Conservation (phyloP, 768 basidiomycete species). For the Auriscalpium microsporum region DNA sequence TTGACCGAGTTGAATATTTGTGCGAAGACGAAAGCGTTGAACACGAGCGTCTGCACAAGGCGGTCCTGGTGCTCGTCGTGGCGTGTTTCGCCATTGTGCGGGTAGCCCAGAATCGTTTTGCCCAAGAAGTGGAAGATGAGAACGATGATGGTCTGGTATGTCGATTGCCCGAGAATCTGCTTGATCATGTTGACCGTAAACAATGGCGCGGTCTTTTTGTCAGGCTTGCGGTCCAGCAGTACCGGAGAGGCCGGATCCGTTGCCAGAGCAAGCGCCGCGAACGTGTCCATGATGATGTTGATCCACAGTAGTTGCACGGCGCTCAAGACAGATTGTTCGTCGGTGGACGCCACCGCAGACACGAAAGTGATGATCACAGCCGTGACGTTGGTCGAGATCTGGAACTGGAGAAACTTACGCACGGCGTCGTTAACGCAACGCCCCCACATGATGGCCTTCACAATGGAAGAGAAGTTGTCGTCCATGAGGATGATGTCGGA, state of each 20-base stretch:
- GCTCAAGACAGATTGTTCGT: conserved; percentile 79
- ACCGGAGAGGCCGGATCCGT: conserved; percentile 86
- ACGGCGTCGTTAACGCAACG: conserved; percentile 98
- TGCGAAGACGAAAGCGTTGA: conserved; percentile 97
- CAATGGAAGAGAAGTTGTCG: conserved; percentile 93
- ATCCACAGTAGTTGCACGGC: conserved; percentile 98
- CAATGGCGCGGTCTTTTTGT: conserved; percentile 79
- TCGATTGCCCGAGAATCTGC: conserved; percentile 85
- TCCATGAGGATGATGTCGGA: conserved; percentile 99
- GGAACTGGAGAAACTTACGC: conserved; percentile 96
- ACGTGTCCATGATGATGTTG: conserved; percentile 98
- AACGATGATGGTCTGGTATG: conserved; percentile 76
- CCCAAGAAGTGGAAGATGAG: conserved; percentile 89
- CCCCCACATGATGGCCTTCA: conserved; percentile 98
- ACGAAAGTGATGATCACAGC: conserved; percentile 93
- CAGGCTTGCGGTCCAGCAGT: conserved; percentile 84
- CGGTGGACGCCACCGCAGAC: conserved; percentile 70
- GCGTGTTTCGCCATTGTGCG: conserved; percentile 23
- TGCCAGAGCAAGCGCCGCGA: conserved; percentile 94
- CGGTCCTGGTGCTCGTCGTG: conserved; percentile 29
- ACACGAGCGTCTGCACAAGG: conserved; percentile 78
- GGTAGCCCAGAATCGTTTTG: conserved; percentile 54
- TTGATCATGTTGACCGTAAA: conserved; percentile 95
- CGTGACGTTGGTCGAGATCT: conserved; percentile 88
- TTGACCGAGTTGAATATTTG: conserved; percentile 97